Conservation (phyloP, 108 stramenopile species). For the Cyclotella cryptica region DNA sequence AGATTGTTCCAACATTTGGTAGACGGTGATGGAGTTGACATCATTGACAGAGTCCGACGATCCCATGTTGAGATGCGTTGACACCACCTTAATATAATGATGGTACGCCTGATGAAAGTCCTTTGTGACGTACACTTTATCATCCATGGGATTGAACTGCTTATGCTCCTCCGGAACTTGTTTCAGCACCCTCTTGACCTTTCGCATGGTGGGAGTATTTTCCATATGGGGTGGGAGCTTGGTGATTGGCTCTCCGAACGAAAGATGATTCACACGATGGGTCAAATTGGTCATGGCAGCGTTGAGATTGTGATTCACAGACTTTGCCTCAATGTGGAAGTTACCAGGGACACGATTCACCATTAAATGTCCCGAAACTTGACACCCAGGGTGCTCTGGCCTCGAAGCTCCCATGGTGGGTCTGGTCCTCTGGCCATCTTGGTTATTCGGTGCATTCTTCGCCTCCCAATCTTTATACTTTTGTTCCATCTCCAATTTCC, state of each 20-base stretch:
- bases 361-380: constrained; percentile 78
- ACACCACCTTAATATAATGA: constrained; percentile 99
- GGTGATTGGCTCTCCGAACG: constrained; percentile 86
- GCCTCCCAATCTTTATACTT: constrained; percentile 87
- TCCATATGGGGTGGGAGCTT: constrained; percentile 49
- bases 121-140: constrained; percentile 61
- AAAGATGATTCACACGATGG: constrained; percentile 93
- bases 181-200: constrained; percentile 80
- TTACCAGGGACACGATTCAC: constrained; percentile 97
- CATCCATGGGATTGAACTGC: constrained; percentile 90
- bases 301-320: constrained; percentile 95
- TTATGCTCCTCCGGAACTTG: constrained; percentile 85
- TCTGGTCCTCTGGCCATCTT: constrained; percentile 50
- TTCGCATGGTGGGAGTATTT: constrained; percentile 55
- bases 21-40: constrained; percentile 72
- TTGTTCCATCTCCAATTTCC: constrained; percentile 85
- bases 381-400: constrained; percentile 92
- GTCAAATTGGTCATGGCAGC: constrained; percentile 95
- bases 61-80: constrained; percentile 87
- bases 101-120: constrained; percentile 93
- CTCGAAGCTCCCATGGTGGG: constrained; percentile 57
- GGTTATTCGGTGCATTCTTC: constrained; percentile 51
- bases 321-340: constrained; percentile 97
- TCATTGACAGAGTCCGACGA: constrained; percentile 29
- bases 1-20: constrained; percentile 90